Evolutionary conservation across 495 filamentous ascomycete genomes (phyloP), one percentile per base, ranked within the genome.

Genomic region (Letharia columbiana): DNA sequence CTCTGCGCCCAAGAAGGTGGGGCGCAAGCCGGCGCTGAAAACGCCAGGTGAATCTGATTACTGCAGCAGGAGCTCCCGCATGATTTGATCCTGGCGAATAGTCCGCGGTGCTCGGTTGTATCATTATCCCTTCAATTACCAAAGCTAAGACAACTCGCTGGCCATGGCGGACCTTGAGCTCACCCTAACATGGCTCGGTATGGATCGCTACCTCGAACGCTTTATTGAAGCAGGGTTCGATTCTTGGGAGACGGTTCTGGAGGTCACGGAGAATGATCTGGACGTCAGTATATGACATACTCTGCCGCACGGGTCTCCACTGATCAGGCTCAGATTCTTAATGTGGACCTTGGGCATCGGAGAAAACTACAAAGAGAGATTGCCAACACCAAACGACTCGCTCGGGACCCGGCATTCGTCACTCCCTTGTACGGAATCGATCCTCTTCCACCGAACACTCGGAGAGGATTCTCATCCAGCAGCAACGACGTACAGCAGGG

Each of bases 261-360:
- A 91, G 62, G 90, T 92, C 58, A 90, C 87, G 56, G 89, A 92
- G 74, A 86, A 88, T 49, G 89, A 92, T 75, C 79, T 92, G 85
- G 90, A 78, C 74, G 87, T 57, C 13, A 49, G 59, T 20, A 5
- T 1, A 37, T 9, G 54, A 40, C 6, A 64, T 20, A 31, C 56
- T n/a, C n/a, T 39, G 7, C 60, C 18, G 40, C 2, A 44, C 44
- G n/a, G 45, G 2, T 13, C 35, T 50, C 37, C 6, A 56, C 64
- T 66, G 49, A 66, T 9, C 12, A 20, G 40, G n/a, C 13, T n/a
- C 18, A 67, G 61, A 67, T 45, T n/a, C 56, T 67, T 15, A 64
- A 75, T 28, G 61, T 70, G 17, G 57, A 56, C 50, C n/a, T 70
- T 10, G 71, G 69, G 11, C 71, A 72, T 65, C 57, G 71, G 35